These are phyloP conservation scores for Trichoderma sp. DNA, from an alignment of 2,329 filamentous ascomycete species.

Conservation along the genomic window DNA sequence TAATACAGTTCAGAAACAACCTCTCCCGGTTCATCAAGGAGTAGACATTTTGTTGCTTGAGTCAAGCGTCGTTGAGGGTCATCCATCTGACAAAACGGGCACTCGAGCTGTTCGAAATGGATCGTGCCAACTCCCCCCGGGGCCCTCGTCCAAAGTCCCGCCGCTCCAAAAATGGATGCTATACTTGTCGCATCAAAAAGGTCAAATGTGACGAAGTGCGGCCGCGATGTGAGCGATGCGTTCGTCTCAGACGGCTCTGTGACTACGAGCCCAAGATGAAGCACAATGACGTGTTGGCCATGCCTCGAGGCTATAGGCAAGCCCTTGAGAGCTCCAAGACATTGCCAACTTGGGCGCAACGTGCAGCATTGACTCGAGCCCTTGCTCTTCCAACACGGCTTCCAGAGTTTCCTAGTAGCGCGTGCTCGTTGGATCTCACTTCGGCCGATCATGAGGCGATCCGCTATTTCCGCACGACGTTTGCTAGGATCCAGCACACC, in stretches of 20 bases:
- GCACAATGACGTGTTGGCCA: conserved; percentile 10
- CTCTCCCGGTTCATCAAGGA: neutral
- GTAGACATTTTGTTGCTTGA: neutral
- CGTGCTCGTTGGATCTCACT: conserved; percentile 33
- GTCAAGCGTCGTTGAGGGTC: neutral
- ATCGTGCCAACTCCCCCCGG: neutral
- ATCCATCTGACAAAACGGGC: neutral
- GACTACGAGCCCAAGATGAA: conserved; percentile 33
- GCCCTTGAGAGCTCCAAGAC: conserved; percentile 5
- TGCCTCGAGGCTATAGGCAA: conserved; percentile 9
- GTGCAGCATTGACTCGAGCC: conserved; percentile 21
- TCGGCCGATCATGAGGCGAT: conserved; percentile 40
- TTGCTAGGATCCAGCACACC: conserved; percentile 40
- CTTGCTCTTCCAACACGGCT: conserved; percentile 25
- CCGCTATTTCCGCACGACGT: conserved; percentile 40
- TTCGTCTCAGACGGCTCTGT: conserved; percentile 33
- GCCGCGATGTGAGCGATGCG: conserved; percentile 34
- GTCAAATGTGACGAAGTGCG: conserved; percentile 37
- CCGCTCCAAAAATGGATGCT: conserved; percentile 32
- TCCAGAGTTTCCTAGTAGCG: conserved; percentile 27
- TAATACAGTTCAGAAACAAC: neutral
- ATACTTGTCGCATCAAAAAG: conserved; percentile 37
- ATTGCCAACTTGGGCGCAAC: conserved; percentile 19
- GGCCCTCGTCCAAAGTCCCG: conserved; percentile 19
- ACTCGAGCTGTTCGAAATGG: neutral